A percentile compares a stretch with the other conserved stretches of the same genome.
Evolutionary conservation across 1,284 basidiomycete species (phyloP).

Genomic region (Ustilago curta): DNA sequence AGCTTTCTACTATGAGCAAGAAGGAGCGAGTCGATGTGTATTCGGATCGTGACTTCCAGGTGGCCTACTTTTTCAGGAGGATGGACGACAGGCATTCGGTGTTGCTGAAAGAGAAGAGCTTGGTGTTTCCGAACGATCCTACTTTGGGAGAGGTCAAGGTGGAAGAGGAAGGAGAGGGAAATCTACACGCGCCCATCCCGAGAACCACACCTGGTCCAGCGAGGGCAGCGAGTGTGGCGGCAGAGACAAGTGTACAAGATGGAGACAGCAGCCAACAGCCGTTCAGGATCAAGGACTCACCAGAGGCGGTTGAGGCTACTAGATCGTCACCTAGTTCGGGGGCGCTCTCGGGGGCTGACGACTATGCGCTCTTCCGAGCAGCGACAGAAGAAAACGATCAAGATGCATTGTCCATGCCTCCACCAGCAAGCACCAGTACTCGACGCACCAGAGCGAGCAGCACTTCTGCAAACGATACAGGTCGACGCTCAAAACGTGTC

Average conservation of each 20-base stretch:
- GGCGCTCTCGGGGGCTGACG: conserved; percentile 24
- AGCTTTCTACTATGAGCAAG: conserved; percentile 59
- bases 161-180: conserved; percentile 53
- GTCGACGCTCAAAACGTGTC: conserved; percentile 39
- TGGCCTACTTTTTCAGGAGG: conserved; percentile 70
- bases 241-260: conserved; percentile 1
- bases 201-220: conserved; percentile 18
- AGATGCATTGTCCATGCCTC: conserved; percentile 31
- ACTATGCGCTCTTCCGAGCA: conserved; percentile 22
- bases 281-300: conserved; percentile 42
- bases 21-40: conserved; percentile 69
- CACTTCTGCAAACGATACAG: background rate
- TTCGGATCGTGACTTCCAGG: conserved; percentile 62
- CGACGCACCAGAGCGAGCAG: conserved; percentile 20
- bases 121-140: conserved; percentile 39
- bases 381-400: conserved; percentile 6
- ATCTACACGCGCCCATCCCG: conserved; percentile 52
- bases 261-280: conserved; percentile 20
- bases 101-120: conserved; percentile 60
- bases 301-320: conserved; percentile 21
- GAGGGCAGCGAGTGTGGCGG: conserved; percentile 5
- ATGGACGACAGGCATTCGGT: conserved; percentile 69
- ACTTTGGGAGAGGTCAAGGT: conserved; percentile 42
- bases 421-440: conserved; percentile 24
- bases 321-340: conserved; percentile 17